Conservation (phyloP, 2,329 filamentous ascomycete genomes). For the Colletotrichum navitas region DNA sequence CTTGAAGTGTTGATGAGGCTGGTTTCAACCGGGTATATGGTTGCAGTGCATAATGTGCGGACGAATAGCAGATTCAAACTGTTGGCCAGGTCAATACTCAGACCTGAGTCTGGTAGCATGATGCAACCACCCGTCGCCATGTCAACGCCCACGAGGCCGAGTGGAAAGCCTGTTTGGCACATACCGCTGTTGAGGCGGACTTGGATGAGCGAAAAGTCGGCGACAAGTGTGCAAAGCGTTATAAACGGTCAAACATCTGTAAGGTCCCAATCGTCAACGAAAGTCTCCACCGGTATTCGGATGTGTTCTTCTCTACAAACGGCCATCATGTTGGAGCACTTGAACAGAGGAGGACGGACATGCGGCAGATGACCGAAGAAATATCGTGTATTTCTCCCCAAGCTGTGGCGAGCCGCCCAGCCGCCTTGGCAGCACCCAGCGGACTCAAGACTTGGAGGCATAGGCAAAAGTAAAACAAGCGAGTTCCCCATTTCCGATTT, state of each 20-base stretch:
- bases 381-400: conserved; percentile 20
- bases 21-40: background rate
- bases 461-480: conserved; percentile 12
- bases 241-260: background rate
- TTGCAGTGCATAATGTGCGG: background rate
- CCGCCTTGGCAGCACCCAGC: background rate
- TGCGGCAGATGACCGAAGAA: conserved; percentile 11
- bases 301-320: background rate
- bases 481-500: conserved; percentile 39
- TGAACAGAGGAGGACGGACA: background rate
- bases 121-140: background rate
- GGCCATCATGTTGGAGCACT: background rate
- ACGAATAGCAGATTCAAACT: background rate
- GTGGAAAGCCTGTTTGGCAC: background rate
- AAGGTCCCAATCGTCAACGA: background rate
- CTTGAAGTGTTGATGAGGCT: background rate
- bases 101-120: background rate
- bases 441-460: conserved; percentile 24
- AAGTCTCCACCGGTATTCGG: background rate
- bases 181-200: background rate
- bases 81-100: background rate
- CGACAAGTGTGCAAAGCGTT: background rate
- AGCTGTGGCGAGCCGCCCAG: background rate
- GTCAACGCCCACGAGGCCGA: background rate
- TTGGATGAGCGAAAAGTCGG: background rate